Percentiles rank a stretch among this genome's conserved stretches.
phyloP scores from a whole-genome alignment of 495 filamentous ascomycete genomes.

The Aspergillus incahuasiensis region DNA sequence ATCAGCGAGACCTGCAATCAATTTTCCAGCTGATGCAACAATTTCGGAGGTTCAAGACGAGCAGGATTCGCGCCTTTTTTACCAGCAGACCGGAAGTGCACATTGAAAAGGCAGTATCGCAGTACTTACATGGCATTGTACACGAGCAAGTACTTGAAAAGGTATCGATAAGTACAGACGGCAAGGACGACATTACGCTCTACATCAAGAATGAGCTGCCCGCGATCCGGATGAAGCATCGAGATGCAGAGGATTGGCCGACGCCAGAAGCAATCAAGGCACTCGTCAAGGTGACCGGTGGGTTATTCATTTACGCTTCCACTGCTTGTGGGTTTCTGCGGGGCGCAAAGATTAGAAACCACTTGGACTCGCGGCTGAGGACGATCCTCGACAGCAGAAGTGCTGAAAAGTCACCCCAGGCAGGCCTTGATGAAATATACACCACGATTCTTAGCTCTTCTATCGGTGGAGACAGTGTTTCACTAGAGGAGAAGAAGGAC shows the following conservation, averaged over 20 bases:
- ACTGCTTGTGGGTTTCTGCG: slow-evolving; percentile 39
- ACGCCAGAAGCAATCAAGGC: slow-evolving; percentile 16
- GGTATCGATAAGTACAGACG: background rate
- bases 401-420: background rate
- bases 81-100: background rate
- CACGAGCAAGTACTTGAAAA: background rate
- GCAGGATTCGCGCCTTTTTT: background rate
- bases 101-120: background rate
- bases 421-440: background rate
- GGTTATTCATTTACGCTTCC: slow-evolving; percentile 42
- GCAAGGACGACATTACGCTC: background rate
- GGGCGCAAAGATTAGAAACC: no score
- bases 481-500: background rate
- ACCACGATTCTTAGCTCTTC: background rate
- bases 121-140: background rate
- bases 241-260: slow-evolving; percentile 30
- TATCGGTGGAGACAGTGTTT: background rate
- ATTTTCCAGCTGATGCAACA: background rate
- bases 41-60: background rate
- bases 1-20: background rate
- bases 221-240: background rate
- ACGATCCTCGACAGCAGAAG: background rate
- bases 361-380: no score
- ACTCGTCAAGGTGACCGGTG: slow-evolving; percentile 35
- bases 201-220: background rate